Base-by-base conservation (phyloP, 2,329 filamentous ascomycete species). In the Trichoderma sp. region DNA sequence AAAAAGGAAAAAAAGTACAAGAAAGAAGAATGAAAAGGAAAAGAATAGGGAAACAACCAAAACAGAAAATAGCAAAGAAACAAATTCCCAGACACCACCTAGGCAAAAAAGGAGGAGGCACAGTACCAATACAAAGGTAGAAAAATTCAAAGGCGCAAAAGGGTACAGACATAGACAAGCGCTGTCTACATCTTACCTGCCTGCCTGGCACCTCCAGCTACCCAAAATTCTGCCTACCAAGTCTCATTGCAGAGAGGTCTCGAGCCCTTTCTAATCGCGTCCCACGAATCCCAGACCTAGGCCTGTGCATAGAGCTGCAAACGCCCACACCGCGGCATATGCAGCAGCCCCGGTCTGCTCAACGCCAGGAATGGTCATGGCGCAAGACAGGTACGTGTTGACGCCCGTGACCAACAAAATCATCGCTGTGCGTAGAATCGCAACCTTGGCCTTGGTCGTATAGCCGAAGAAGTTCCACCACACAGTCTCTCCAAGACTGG, bases 281-380 rank as follows among this genome's bases (percentile, higher is more conserved):
- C 84, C 79, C 53, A 89, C 84, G 67, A 83, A 79, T 33, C 83
- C 85, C 47, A 90, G 77, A 1, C 80, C 83, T n/a, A 83, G 40
- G 16, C 91, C 91, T 3, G 88, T 86, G 66, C 90, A 76, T 14
- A 86, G 77, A 4, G 88, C 86, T 7, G 91, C 91, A 27, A 85
- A 74, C n/a, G 87, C 87, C 93, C 93, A 97, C 43, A 95, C 83
- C 27, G 83, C 83, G 2, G 92, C 89, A 84, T 94, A 98, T 0
- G 86, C 87, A 3, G 84, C 81, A 1, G 94, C 92, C 13, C 94
- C 95, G 0, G 83, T 74, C 4, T 87, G 72, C 74, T 94, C 91
- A 13, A 93, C 88, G 5, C 92, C 91, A 56, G 88, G 83, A 24
- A 97, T 81, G 0, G 89, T 91, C 67, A 89, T 83, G 58, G 85